Percentiles rank a stretch among this genome's conserved stretches.
Conservation (phyloP, 192 early-diverging fungal genomes). For the Powellomyces hirtus region DNA sequence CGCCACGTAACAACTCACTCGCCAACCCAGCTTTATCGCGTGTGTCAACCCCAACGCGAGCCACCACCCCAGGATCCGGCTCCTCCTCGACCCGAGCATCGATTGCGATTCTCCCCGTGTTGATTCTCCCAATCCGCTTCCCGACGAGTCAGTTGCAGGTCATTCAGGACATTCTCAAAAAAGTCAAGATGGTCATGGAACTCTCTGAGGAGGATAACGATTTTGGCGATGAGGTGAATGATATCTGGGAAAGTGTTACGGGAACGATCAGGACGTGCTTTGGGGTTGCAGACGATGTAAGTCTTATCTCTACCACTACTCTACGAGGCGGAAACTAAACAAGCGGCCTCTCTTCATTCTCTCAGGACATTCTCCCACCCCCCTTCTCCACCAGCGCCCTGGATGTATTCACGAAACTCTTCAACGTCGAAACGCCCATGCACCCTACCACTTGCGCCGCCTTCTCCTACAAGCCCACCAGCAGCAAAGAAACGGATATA, state of each 20-base stretch:
- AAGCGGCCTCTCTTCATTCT: not conserved
- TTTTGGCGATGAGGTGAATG: constrained; percentile 4
- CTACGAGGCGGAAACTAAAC: no score
- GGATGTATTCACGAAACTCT: not conserved
- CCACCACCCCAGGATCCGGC: not conserved
- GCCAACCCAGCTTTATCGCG: not conserved
- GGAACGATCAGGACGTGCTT: constrained; percentile 2
- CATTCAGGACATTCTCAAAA: not conserved
- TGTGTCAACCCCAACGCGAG: no score
- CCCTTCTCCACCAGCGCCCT: not conserved
- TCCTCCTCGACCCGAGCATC: not conserved
- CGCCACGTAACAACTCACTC: not conserved
- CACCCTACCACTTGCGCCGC: not conserved
- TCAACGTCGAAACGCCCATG: not conserved
- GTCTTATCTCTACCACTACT: no score
- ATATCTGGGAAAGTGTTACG: constrained; percentile 10
- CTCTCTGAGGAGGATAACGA: not conserved
- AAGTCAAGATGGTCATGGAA: not conserved
- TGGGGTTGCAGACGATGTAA: constrained; percentile 7
- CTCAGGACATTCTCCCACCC: not conserved
- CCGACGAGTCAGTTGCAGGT: not conserved
- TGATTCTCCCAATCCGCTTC: not conserved
- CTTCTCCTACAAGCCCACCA: not conserved
- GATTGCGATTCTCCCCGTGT: not conserved
- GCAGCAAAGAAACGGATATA: not conserved